Percentiles rank a stretch among this genome's conserved stretches.
Evolutionary conservation across 345 rosid genomes (phyloP).

Genomic region (Populus tremula): DNA sequence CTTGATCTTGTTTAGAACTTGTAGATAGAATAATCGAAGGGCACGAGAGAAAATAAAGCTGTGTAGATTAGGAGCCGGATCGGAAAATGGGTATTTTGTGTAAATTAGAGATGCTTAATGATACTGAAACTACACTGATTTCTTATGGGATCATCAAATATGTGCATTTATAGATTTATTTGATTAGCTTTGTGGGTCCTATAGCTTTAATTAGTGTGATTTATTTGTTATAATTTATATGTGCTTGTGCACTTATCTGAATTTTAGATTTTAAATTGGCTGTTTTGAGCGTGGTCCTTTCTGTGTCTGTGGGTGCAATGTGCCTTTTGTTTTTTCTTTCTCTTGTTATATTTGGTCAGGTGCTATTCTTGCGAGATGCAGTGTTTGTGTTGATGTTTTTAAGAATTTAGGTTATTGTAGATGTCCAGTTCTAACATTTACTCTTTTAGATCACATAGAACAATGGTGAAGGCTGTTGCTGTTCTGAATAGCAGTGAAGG

Average conservation of each 20-base stretch:
- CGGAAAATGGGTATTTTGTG: background rate
- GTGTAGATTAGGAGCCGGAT: background rate
- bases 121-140: background rate
- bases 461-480: slow-evolving; percentile 84
- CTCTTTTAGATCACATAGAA: slow-evolving; percentile 64
- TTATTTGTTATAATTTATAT: background rate
- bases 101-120: background rate
- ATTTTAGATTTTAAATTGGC: background rate
- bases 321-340: background rate
- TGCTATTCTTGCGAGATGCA: background rate
- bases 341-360: background rate
- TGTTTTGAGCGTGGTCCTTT: background rate
- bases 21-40: background rate
- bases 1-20: background rate
- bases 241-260: background rate
- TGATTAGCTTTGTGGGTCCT: background rate
- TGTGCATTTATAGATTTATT: background rate
- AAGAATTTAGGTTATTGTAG: background rate
- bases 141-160: background rate
- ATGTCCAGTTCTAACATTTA: slow-evolving; percentile 1
- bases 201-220: background rate
- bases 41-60: background rate
- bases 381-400: background rate
- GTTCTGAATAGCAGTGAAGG: slow-evolving; percentile 71
- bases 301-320: background rate